These are phyloP conservation scores for Debaryomyces tyrocola DNA, from an alignment of 805 yeast species.

Conservation along the genomic window DNA sequence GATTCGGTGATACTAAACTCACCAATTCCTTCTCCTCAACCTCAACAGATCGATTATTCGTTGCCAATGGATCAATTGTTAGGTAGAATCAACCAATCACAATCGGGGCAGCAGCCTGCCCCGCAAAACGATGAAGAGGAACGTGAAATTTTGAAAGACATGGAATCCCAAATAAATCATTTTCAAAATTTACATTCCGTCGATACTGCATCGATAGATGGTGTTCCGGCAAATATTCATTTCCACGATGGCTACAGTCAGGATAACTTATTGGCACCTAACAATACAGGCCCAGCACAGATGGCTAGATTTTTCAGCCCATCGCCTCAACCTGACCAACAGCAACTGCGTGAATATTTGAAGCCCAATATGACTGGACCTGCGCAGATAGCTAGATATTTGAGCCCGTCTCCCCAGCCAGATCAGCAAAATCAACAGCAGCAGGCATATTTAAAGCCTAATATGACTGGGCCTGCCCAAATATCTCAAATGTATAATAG, in stretches of 20 bases:
- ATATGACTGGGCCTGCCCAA: conserved; percentile 46
- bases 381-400: conserved; percentile 38
- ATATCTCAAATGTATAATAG: conserved; percentile 27
- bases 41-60: conserved; percentile 52
- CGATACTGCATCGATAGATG: conserved; percentile 73
- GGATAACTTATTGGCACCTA: conserved; percentile 33
- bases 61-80: conserved; percentile 79
- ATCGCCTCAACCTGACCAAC: conserved; percentile 17
- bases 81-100: conserved; percentile 33
- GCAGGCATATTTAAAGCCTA: conserved; percentile 28
- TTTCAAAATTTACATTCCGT: conserved; percentile 72
- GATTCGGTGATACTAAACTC: conserved; percentile 19
- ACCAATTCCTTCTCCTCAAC: conserved; percentile 20
- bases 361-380: conserved; percentile 50
- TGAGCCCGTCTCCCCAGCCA: conserved; percentile 22
- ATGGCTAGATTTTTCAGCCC: conserved; percentile 33
- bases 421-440: conserved; percentile 4
- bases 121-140: conserved; percentile 53
- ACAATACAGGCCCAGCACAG: conserved; percentile 48
- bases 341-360: conserved; percentile 11
- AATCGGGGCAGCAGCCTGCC: conserved; percentile 8
- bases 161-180: conserved; percentile 66
- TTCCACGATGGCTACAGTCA: conserved; percentile 20
- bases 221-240: conserved; percentile 61
- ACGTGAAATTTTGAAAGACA: conserved; percentile 67